Evolutionary conservation across 2,329 filamentous ascomycete species (phyloP).

Genomic region (Anthostomella pinea): DNA sequence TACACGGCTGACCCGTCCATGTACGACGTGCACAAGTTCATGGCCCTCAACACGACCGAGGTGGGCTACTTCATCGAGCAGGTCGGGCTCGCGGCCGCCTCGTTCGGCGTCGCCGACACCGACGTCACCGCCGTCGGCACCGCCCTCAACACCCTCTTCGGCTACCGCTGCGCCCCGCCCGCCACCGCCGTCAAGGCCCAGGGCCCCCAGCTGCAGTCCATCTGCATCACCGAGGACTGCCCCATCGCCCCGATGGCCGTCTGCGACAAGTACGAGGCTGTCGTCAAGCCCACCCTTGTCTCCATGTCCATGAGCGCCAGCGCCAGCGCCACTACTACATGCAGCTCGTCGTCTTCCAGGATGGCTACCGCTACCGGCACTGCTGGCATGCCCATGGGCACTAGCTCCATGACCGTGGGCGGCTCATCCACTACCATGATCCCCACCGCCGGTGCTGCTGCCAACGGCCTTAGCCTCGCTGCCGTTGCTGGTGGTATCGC

Average conservation of each 20-base stretch:
- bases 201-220: constrained; percentile 48
- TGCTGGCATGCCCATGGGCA: constrained; percentile 11
- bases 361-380: constrained; percentile 12
- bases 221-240: constrained; percentile 53
- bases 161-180: constrained; percentile 47
- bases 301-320: constrained; percentile 6
- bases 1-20: constrained; percentile 46
- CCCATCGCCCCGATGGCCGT: constrained; percentile 42
- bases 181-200: constrained; percentile 44
- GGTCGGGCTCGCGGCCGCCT: constrained; percentile 53
- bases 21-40: constrained; percentile 58
- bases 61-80: constrained; percentile 59
- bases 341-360: constrained; percentile 21
- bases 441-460: constrained; percentile 23
- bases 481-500: constrained; percentile 27
- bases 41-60: constrained; percentile 51
- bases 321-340: background rate
- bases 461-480: constrained; percentile 26
- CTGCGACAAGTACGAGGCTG: constrained; percentile 43
- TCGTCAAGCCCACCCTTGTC: constrained; percentile 19
- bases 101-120: constrained; percentile 54
- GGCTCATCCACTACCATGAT: constrained; percentile 14
- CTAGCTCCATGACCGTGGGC: constrained; percentile 8
- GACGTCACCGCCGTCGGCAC: constrained; percentile 49
- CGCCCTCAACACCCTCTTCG: constrained; percentile 50